Evolutionary conservation across 2,329 filamentous ascomycete genomes (phyloP), one percentile per base, ranked within the genome.

Genomic region (Mycocentrospora acerina): DNA sequence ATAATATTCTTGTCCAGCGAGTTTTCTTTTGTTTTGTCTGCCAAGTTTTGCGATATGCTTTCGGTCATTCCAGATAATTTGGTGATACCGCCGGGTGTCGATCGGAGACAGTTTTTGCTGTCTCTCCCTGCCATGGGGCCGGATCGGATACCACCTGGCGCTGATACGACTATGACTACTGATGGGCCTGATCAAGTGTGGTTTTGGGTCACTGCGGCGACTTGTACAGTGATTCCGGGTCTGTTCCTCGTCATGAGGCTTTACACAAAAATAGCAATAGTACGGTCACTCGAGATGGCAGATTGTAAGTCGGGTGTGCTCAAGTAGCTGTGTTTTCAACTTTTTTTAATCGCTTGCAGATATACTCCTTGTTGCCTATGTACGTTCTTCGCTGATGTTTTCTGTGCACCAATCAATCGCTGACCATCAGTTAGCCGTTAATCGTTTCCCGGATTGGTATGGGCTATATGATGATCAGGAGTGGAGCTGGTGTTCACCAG

Each of bases 401-500:
- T n/a, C n/a, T n/a, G n/a, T n/a, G n/a, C n/a, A n/a, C n/a, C n/a
- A n/a, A n/a, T n/a, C n/a, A n/a, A n/a, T n/a, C 37, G 9, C 44
- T 48, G 30, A 49, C 29, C 5, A n/a, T 4, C 3, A 9, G 24
- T 15, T 10, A 57, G 55, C 51, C 53, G 12, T 35, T 61, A 24
- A 55, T 61, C 10, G 32, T 59, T 14, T 34, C 35, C 13, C 51
- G 57, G 32, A 37, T 58, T 11, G 48, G 32, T 5, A 40, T 59
- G 32, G 57, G 56, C 15, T 56, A 55, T 15, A 40, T 47, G 14
- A 58, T 57, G 51, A 51, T 57, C 2, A 52, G 53, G 25, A 59
- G 48, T 48, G 58, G 58, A n/a, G 49, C 55, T 17, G 58, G 58
- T 8, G 56, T 59, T 4, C 58, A 61, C 43, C 56, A 59, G 35